Evolutionary conservation across 805 yeast species (phyloP).

Genomic region (Suhomyces kilbournensis): DNA sequence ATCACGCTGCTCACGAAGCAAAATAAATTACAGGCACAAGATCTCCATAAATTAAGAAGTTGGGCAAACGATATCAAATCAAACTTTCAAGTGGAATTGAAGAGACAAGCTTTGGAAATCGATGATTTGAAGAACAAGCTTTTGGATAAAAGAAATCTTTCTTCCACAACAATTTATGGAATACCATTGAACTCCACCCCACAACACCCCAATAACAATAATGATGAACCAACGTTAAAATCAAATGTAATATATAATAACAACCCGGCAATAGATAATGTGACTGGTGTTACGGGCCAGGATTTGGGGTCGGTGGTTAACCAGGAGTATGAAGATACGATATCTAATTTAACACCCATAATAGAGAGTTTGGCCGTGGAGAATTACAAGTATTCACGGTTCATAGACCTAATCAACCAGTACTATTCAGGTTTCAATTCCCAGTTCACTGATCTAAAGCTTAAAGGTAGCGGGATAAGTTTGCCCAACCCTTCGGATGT

Average conservation of each 20-base stretch:
- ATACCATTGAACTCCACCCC: conserved; percentile 12
- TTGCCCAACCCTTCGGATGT: conserved; percentile 32
- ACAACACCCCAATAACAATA: background rate
- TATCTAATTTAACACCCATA: conserved; percentile 31
- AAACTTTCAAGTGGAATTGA: conserved; percentile 35
- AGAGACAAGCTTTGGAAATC: conserved; percentile 31
- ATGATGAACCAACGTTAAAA: conserved; percentile 12
- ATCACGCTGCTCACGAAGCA: conserved; percentile 15
- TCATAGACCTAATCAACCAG: conserved; percentile 24
- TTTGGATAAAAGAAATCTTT: conserved; percentile 30
- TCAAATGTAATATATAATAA: conserved; percentile 29
- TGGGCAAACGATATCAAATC: conserved; percentile 29
- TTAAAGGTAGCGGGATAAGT: conserved; percentile 5
- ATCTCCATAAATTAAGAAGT: conserved; percentile 24
- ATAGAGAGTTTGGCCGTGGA: conserved; percentile 36
- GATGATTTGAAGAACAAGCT: conserved; percentile 32
- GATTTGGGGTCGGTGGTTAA: conserved; percentile 5
- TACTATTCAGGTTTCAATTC: conserved; percentile 28
- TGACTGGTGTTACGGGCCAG: conserved; percentile 7
- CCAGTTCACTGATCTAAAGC: conserved; percentile 20
- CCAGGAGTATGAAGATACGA: conserved; percentile 30
- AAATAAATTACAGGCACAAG: conserved; percentile 28
- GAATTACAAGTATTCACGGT: conserved; percentile 33
- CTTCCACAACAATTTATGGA: conserved; percentile 28
- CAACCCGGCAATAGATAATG: conserved; percentile 29